Conservation (phyloP, 306 rosid species). For the Lotus japonicus region DNA sequence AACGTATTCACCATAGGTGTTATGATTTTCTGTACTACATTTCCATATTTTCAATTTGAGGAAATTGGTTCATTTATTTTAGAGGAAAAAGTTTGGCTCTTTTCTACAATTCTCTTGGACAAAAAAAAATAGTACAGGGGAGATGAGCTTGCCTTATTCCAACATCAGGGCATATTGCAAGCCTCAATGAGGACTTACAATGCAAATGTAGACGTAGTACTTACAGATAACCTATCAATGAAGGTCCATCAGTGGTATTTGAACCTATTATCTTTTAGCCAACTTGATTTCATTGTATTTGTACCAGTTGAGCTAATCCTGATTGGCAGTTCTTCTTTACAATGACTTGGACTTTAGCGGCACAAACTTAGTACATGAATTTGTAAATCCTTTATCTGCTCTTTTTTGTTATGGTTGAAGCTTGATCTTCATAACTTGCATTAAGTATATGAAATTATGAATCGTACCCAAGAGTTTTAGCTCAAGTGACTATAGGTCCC, state of each 20-base stretch:
- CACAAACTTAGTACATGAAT: background rate
- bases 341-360: background rate
- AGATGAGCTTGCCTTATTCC: background rate
- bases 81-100: too few relatives aligned
- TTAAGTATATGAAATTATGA: background rate
- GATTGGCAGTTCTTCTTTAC: background rate
- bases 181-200: background rate
- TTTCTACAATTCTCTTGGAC: too few relatives aligned
- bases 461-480: too few relatives aligned
- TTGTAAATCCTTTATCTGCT: background rate
- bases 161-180: background rate
- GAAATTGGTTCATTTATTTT: too few relatives aligned
- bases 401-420: background rate
- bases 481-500: too few relatives aligned
- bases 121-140: too few relatives aligned
- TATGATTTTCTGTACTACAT: background rate
- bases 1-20: too few relatives aligned
- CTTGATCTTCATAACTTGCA: background rate
- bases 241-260: background rate
- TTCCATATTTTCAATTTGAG: too few relatives aligned
- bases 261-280: background rate
- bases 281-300: background rate
- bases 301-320: background rate
- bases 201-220: background rate
- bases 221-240: background rate